Evolutionary conservation across 306 rosid species (phyloP).

Genomic region (Biancaea sappan): DNA sequence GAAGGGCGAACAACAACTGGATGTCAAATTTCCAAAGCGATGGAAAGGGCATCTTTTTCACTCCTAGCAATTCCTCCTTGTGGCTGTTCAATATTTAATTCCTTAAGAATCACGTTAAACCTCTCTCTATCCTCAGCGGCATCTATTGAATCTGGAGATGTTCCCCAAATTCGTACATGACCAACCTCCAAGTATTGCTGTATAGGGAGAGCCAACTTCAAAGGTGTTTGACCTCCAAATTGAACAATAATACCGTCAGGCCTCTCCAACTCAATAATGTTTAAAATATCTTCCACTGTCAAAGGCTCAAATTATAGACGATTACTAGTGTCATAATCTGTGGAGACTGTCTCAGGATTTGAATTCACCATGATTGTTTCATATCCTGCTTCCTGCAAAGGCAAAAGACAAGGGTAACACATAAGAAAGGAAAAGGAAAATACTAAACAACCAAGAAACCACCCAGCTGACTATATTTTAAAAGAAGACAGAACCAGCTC

Average conservation of each 20-base stretch:
- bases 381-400: slow-evolving; percentile 77
- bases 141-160: slow-evolving; percentile 92
- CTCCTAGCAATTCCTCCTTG: slow-evolving; percentile 96
- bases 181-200: slow-evolving; percentile 73
- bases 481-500: no score
- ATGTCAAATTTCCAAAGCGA: slow-evolving; percentile 78
- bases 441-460: background rate
- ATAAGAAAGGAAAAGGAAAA: background rate
- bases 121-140: slow-evolving; percentile 93
- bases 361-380: slow-evolving; percentile 97
- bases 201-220: slow-evolving; percentile 82
- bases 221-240: slow-evolving; percentile 96
- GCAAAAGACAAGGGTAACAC: slow-evolving; percentile 26
- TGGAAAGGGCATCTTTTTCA: slow-evolving; percentile 75
- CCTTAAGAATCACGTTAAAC: slow-evolving; percentile 75
- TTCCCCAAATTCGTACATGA: slow-evolving; percentile 84
- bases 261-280: slow-evolving; percentile 84
- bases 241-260: slow-evolving; percentile 97
- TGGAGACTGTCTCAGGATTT: slow-evolving; percentile 92
- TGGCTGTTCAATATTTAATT: slow-evolving; percentile 85
- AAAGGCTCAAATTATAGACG: slow-evolving; percentile 89
- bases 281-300: slow-evolving; percentile 79
- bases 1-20: slow-evolving; percentile 93
- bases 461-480: no score
- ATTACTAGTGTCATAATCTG: slow-evolving; percentile 95